A percentile compares a stretch with the other conserved stretches of the same genome.
These are phyloP conservation scores for Fusarium sarcochroum DNA, from an alignment of 2,329 filamentous ascomycete species.

Conservation along the genomic window DNA sequence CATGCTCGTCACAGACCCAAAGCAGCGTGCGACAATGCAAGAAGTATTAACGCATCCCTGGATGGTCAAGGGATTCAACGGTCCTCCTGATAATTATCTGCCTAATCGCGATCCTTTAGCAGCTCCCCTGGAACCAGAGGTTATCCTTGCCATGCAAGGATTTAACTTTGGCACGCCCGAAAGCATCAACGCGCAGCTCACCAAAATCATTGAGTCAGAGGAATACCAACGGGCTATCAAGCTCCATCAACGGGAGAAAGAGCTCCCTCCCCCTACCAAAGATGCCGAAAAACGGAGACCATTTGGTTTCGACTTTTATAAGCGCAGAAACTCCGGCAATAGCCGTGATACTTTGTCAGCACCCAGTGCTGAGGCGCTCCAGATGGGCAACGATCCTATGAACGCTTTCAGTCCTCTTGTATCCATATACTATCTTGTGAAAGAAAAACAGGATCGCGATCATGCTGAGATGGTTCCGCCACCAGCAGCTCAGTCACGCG, in stretches of 20 bases:
- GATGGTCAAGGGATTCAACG: conserved; percentile 93
- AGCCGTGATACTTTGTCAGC: conserved; percentile 89
- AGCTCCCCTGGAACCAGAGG: conserved; percentile 83
- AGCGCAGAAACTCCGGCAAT: conserved; percentile 87
- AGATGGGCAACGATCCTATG: conserved; percentile 85
- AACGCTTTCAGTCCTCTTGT: conserved; percentile 94
- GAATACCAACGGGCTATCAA: conserved; percentile 92
- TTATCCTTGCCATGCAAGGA: conserved; percentile 94
- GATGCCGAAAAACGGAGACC: conserved; percentile 87
- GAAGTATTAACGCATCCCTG: conserved; percentile 97
- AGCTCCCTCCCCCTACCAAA: conserved; percentile 67
- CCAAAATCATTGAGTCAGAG: conserved; percentile 89
- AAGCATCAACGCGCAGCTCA: conserved; percentile 84
- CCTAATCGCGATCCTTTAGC: conserved; percentile 87
- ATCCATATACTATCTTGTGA: conserved; percentile 96
- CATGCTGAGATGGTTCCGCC: conserved; percentile 58
- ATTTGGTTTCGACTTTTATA: conserved; percentile 96
- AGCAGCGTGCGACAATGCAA: conserved; percentile 84
- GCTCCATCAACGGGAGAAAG: conserved; percentile 76
- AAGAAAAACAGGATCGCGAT: conserved; percentile 92
- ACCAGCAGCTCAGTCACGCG: conserved; percentile 59
- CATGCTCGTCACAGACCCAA: conserved; percentile 96
- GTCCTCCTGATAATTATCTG: conserved; percentile 89
- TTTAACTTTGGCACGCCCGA: conserved; percentile 96
- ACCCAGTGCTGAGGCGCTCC: conserved; percentile 87